Evolutionary conservation across 1,139 yeast species (phyloP).

Genomic region (Yamadazyma dendronema): DNA sequence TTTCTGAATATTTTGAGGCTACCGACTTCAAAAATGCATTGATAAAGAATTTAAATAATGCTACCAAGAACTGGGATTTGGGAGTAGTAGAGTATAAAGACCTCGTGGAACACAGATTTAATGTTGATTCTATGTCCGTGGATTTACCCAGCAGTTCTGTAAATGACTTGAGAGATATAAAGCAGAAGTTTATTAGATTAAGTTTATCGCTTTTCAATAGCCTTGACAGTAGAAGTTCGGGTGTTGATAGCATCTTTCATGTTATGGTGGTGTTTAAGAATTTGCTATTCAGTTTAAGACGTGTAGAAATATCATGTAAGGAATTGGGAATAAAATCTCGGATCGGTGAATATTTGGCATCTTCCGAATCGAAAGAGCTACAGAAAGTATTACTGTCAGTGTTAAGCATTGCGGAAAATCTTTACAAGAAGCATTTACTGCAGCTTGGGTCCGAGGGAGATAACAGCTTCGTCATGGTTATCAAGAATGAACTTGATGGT

Average conservation of each 20-base stretch:
- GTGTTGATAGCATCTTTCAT: constrained; percentile 3
- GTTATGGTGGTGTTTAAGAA: constrained; percentile 8
- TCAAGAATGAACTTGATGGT: constrained; percentile 1
- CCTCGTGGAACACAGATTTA: constrained; percentile 29
- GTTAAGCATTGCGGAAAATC: constrained; percentile 2
- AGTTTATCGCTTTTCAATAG: constrained; percentile 8
- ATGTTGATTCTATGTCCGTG: constrained; percentile 9
- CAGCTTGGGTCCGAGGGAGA: background rate
- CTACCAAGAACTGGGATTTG: constrained; percentile 29
- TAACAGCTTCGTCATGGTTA: background rate
- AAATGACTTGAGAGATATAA: constrained; percentile 11
- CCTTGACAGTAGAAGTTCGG: constrained; percentile 2
- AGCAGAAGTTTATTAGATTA: constrained; percentile 9
- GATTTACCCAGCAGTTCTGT: constrained; percentile 10
- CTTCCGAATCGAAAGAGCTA: constrained; percentile 1
- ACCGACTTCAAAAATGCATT: constrained; percentile 20
- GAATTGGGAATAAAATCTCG: constrained; percentile 15
- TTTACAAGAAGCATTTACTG: constrained; percentile 7
- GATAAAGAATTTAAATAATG: constrained; percentile 16
- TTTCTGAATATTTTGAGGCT: constrained; percentile 23
- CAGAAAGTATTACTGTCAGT: constrained; percentile 1
- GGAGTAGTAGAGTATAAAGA: constrained; percentile 23
- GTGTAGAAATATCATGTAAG: constrained; percentile 9
- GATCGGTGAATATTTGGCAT: constrained; percentile 2
- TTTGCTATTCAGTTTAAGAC: constrained; percentile 10